Conservation (phyloP, 129 eudicot species). For the Saussurea involucrata region DNA sequence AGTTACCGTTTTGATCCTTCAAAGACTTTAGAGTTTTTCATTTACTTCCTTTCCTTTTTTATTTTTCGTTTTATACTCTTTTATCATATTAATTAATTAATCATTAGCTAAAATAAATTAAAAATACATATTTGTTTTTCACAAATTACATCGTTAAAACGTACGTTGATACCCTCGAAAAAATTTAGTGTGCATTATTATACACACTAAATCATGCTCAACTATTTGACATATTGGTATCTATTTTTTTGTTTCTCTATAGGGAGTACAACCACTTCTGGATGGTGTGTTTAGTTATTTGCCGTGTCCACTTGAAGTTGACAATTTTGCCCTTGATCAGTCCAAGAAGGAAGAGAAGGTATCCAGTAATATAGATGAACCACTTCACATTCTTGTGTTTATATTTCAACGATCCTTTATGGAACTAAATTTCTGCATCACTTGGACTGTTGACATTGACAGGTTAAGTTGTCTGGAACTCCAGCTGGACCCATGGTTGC, state of each 20-base stretch:
- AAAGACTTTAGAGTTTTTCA: too few relatives aligned
- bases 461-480: conserved; percentile 79
- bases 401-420: neutral
- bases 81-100: too few relatives aligned
- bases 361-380: neutral
- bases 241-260: neutral
- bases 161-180: too few relatives aligned
- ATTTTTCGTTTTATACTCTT: too few relatives aligned
- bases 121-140: too few relatives aligned
- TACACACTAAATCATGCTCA: neutral
- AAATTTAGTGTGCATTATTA: too few relatives aligned
- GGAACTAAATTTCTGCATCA: conserved; percentile 4
- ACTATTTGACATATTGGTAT: neutral
- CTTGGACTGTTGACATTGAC: conserved; percentile 22
- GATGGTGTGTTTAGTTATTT: conserved; percentile 87
- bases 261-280: conserved; percentile 98
- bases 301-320: conserved; percentile 95
- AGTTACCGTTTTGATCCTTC: too few relatives aligned
- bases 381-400: neutral
- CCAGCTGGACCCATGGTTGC: conserved; percentile 95
- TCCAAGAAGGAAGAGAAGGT: conserved; percentile 91
- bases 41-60: too few relatives aligned
- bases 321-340: conserved; percentile 94
- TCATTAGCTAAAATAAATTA: too few relatives aligned
- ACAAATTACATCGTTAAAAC: too few relatives aligned